Base-by-base conservation (phyloP, 2,329 filamentous ascomycete species). In the Penicillium corylophilum region DNA sequence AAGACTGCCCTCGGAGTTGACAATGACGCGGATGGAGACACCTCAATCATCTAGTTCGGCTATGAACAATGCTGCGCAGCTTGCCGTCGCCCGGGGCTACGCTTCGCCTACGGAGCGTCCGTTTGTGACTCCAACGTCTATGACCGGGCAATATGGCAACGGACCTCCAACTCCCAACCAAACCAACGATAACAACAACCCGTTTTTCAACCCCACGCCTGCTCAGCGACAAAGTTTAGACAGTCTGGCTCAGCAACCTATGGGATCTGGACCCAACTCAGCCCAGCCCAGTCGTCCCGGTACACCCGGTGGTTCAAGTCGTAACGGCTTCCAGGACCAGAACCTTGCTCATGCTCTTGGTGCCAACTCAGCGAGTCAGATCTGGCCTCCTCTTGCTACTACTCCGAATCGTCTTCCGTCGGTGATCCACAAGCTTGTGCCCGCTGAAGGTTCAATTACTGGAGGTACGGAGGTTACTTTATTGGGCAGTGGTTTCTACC, bases 391-490 rank as follows among this genome's bases (percentile, higher is more conserved):
- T 24, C 67, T 83, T 24, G 72, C 70, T 7, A 72, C 80, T 49
- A 76, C 76, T 44, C 76, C 78, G 39, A 74, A 79, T n/a, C 74
- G 79, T 26, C 77, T 77, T 16, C 72, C 81, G 2, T 82, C 86
- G 1, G 81, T 82, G 16, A 93, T 95, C 20, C 86, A 90, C 67
- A 93, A 92, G 68, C 80, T 96, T 55, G 89, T 94, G 31, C 91
- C 92, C 0, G 82, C 81, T 26, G 89, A 95, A 69, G 91, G 91
- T 0, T 89, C 91, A 6, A 89, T 86, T 52, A 84, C 83, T 31
- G 91, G 91, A 53, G 91, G 91, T 38, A 91, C 90, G 46, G 91
- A 96, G 69, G 90, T 96, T 3, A 93, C 89, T 0, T 82, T 94
- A 50, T 77, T 95, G 8, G 91, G 92, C 16, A 88, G 85, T 57